Conservation (phyloP, 2,329 filamentous ascomycete species). For the Lomentospora prolificans region DNA sequence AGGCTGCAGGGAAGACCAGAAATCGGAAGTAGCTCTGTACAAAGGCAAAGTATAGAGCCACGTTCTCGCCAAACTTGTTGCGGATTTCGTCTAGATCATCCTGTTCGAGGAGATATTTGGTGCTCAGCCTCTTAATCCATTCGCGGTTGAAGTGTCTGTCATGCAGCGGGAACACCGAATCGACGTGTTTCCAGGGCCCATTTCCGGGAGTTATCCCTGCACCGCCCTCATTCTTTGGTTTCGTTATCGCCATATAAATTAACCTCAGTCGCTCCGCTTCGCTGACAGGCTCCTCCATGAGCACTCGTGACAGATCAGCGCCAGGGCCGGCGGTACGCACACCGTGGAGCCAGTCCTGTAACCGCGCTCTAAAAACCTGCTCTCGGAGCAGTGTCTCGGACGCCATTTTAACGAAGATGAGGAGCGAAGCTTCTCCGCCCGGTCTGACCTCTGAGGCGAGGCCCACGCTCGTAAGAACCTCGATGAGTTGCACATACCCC, state of each 20-base stretch:
- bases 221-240: conserved; percentile 62
- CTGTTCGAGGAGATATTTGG: conserved; percentile 56
- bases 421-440: conserved; percentile 62
- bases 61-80: conserved; percentile 68
- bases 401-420: conserved; percentile 75
- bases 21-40: conserved; percentile 84
- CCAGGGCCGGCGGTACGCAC: conserved; percentile 69
- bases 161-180: conserved; percentile 69
- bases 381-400: conserved; percentile 65
- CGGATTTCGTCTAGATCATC: conserved; percentile 65
- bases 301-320: conserved; percentile 54
- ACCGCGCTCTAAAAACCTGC: conserved; percentile 76
- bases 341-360: conserved; percentile 90
- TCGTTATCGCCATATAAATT: conserved; percentile 76
- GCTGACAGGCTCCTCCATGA: conserved; percentile 66
- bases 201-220: conserved; percentile 63
- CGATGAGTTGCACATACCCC: conserved; percentile 68
- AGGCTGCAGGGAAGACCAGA: conserved; percentile 67
- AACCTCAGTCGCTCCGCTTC: conserved; percentile 83
- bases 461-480: conserved; percentile 67
- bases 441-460: conserved; percentile 79
- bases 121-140: conserved; percentile 67
- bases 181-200: conserved; percentile 63
- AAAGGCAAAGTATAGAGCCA: conserved; percentile 95
- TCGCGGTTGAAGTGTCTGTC: conserved; percentile 64